Percentiles rank a stretch among this genome's conserved stretches.
phyloP scores from a whole-genome alignment of 495 filamentous ascomycete species.

The Acidomyces sp. region DNA sequence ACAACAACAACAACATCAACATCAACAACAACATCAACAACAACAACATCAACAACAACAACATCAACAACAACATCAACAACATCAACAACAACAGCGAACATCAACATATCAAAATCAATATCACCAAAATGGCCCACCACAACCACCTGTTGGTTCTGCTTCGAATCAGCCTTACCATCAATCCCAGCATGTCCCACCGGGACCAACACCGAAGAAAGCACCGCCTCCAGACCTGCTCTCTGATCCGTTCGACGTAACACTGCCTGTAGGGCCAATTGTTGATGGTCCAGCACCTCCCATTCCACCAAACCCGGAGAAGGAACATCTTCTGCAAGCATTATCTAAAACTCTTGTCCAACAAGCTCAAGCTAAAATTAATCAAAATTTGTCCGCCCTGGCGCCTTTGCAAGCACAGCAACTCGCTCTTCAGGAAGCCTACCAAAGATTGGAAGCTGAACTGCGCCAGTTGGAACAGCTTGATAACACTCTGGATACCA shows the following conservation, averaged over 20 bases:
- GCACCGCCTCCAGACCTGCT: slow-evolving; percentile 53
- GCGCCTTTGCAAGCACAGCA: slow-evolving; percentile 68
- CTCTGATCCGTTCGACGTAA: slow-evolving; percentile 52
- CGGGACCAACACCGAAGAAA: no score
- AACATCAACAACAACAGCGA: slow-evolving; percentile 2
- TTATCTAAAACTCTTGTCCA: slow-evolving; percentile 55
- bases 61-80: no score
- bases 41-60: neutral
- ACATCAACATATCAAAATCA: neutral
- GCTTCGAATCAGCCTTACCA: no score
- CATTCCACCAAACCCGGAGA: slow-evolving; percentile 92
- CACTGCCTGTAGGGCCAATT: slow-evolving; percentile 38
- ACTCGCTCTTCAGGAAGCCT: slow-evolving; percentile 54
- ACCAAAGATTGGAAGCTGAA: slow-evolving; percentile 56
- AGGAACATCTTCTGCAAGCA: slow-evolving; percentile 71
- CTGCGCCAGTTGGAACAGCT: slow-evolving; percentile 55
- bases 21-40: slow-evolving; percentile 1
- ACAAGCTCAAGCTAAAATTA: slow-evolving; percentile 48
- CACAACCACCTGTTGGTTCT: no score
- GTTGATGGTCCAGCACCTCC: slow-evolving; percentile 52
- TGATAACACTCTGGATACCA: slow-evolving; percentile 53
- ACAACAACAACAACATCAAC: slow-evolving; percentile 6
- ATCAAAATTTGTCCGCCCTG: slow-evolving; percentile 56
- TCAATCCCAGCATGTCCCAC: no score
- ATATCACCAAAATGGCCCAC: no score